phyloP scores from a whole-genome alignment of 371 early-diverging fungal genomes.

The Syncephalis fuscata region DNA sequence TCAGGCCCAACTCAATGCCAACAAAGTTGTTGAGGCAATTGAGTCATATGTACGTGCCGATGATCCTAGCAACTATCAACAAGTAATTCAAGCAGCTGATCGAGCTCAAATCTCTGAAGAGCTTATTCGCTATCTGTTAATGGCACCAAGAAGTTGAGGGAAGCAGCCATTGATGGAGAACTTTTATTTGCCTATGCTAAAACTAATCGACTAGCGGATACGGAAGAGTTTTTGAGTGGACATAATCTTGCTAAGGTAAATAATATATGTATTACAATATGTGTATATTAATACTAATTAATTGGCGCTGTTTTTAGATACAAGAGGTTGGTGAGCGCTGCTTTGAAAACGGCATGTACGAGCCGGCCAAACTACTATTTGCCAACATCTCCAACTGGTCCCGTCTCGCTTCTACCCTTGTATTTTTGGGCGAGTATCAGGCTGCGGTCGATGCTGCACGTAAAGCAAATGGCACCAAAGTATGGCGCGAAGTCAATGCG shows the following conservation, averaged over 20 bases:
- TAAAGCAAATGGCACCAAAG: constrained; percentile 89
- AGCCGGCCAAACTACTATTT: constrained; percentile 88
- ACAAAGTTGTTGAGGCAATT: constrained; percentile 86
- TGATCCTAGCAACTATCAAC: constrained; percentile 76
- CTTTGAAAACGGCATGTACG: constrained; percentile 77
- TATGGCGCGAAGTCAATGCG: constrained; percentile 94
- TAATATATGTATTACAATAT: too few species aligned
- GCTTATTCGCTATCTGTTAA: constrained; percentile 76
- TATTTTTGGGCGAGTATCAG: constrained; percentile 85
- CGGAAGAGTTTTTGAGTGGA: constrained; percentile 80
- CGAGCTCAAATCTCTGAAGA: constrained; percentile 80
- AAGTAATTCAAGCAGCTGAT: constrained; percentile 68
- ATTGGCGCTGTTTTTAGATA: constrained; percentile 10
- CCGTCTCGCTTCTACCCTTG: constrained; percentile 84
- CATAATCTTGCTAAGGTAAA: constrained; percentile 81
- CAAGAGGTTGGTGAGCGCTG: constrained; percentile 91
- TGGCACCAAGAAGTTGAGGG: constrained; percentile 85
- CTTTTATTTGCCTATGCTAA: constrained; percentile 87
- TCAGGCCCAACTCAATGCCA: constrained; percentile 80
- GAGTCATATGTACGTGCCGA: constrained; percentile 91
- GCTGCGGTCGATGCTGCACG: constrained; percentile 95
- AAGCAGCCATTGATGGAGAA: constrained; percentile 86
- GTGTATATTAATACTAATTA: too few species aligned
- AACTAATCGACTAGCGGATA: constrained; percentile 75
- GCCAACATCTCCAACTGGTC: constrained; percentile 92